Evolutionary conservation across 306 rosid species (phyloP), one percentile per base, ranked within the genome.

Genomic region (Begonia loranthoides): DNA sequence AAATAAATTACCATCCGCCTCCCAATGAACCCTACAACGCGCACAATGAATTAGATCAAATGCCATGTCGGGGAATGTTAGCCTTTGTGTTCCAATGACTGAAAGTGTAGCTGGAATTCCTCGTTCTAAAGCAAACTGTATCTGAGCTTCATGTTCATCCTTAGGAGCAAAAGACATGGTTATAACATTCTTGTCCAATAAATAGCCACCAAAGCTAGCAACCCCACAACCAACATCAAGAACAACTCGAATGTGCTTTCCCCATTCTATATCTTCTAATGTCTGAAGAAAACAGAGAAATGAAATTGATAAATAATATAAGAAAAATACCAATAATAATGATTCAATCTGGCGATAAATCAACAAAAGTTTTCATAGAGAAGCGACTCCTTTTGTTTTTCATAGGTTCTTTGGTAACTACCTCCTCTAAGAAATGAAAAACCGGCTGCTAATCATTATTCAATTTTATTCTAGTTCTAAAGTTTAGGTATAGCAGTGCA

Each of bases 81-180:
- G 65, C 68, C 66, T 78, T 50, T 83, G 94, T 22, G 99, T 90
- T 80, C 94, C 99, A 52, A 90, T 90, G 57, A 86, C 99, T 3
- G 94, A 76, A 57, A 86, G 93, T 58, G 86, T 80, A 38, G 99
- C 95, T 5, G 99, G 99, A 70, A 90, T 86, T 61, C 99, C 99
- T 51, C 99, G 79, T 62, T 90, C 99, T n/a, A 90, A 60, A 60
- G 99, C 99, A 70, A 90, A 90, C 51, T 90, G 99, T 66, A 90
- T 86, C 80, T 90, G 99, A 57, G 99, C 99, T 70, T 90, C 99
- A 49, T 90, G 99, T 66, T 90, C 99, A 63, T 90, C 99, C 70
- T 90, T 90, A 0, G 99, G 99, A 21, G 95, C 99, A 67, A 90
- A 78, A 21, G 99, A 90, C 99, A 90, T 74, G 55, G 99, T 72